Percentiles rank a stretch among this genome's conserved stretches.
phyloP scores from a whole-genome alignment of 108 stramenopile species.

The Schizochytrium sp. region DNA sequence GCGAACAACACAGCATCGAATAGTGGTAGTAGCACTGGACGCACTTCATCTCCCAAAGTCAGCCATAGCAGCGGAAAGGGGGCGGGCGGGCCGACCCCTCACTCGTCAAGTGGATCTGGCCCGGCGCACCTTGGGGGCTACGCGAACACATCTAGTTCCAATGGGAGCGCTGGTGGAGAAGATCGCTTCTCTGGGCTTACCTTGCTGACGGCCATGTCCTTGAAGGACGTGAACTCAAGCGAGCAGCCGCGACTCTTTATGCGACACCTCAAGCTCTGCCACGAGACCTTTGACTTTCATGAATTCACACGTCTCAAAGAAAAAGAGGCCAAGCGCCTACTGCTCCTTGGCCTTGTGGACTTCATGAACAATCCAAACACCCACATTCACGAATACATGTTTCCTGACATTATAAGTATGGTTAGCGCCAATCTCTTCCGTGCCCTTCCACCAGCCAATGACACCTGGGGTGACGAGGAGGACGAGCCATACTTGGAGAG shows the following conservation, averaged over 20 bases:
- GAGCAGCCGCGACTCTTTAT: conserved; percentile 51
- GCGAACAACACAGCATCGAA: neutral
- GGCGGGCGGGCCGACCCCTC: neutral
- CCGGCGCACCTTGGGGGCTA: conserved; percentile 1
- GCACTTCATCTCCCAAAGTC: neutral
- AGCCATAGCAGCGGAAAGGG: neutral
- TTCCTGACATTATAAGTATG: conserved; percentile 61
- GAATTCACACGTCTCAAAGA: conserved; percentile 12
- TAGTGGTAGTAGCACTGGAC: neutral
- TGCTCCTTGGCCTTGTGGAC: conserved; percentile 49
- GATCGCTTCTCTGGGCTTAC: conserved; percentile 43
- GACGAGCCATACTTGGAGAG: conserved; percentile 70
- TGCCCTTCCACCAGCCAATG: conserved; percentile 63
- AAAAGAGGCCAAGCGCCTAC: conserved; percentile 51
- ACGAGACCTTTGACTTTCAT: conserved; percentile 44
- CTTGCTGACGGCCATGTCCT: conserved; percentile 53
- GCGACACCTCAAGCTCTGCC: conserved; percentile 58
- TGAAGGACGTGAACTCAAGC: conserved; percentile 58
- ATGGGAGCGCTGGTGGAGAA: neutral
- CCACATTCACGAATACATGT: conserved; percentile 37
- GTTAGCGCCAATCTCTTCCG: conserved; percentile 68
- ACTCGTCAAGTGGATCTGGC: neutral
- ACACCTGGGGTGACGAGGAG: conserved; percentile 66
- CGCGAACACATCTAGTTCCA: conserved; percentile 9
- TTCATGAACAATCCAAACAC: conserved; percentile 59